Evolutionary conservation across 2,329 filamentous ascomycete species (phyloP), one percentile per base, ranked within the genome.

Genomic region (Curvularia verruculosa): DNA sequence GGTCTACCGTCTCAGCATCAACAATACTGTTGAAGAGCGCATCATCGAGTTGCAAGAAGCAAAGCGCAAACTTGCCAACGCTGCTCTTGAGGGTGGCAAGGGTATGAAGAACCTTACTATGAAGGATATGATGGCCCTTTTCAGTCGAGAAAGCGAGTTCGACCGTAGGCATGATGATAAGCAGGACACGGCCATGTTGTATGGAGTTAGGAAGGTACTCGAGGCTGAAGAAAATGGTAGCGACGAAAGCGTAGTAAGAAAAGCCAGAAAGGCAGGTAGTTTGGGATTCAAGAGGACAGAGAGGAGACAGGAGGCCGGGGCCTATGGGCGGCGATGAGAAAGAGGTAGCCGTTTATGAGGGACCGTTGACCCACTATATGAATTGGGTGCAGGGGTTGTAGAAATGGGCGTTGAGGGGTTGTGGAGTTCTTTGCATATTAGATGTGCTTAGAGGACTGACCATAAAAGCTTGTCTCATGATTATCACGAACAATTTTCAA

Each of bases 31-130:
- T 54, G 95, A 99, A 81, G 92, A 94, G 77, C 87, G 93, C 56
- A 99, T 99, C 68, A 81, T 98, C n/a, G 91, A 90, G 59, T 84
- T 99, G 21, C 95, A 99, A 78, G 89, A 96, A 62, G 92, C 92
- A 77, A 99, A 99, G 80, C 87, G 95, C 10, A 87, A 92, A 67
- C 84, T 99, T 12, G 94, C 95, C n/a, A 89, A 92, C 70, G 88
- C 93, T 60, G 91, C 95, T 12, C 95, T 99, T 56, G 95, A 97
- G 76, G 87, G 88, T 60, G 88, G 87, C 64, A 90, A 87, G 72
- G 90, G 89, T 58, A 85, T 87, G 15, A 86, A 90, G 73, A 97
- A 97, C 80, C 82, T 99, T 48, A 91, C 89, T 46, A 88, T 98
- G 85, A 89, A 92, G 73, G 95, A 99, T 78, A 96, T 99, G 75